A percentile compares a stretch with the other conserved stretches of the same genome.
Conservation (phyloP, 2,329 filamentous ascomycete genomes). For the Aspergillus hortae region DNA sequence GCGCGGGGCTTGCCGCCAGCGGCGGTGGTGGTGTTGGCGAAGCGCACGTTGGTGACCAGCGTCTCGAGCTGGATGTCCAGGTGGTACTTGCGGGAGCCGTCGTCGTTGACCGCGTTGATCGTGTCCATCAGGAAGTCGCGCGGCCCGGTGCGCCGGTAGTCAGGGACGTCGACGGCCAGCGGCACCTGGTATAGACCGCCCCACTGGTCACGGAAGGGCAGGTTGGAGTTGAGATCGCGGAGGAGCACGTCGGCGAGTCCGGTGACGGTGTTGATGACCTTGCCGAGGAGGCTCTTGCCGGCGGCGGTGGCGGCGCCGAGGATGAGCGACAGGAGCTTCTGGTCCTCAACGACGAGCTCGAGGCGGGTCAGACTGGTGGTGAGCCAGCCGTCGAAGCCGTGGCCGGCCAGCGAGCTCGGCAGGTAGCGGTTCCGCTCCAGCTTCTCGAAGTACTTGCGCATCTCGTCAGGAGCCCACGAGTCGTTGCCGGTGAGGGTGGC, state of each 20-base stretch:
- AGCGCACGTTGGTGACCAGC: conserved; percentile 44
- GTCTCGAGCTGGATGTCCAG: conserved; percentile 52
- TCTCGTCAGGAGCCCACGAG: conserved; percentile 55
- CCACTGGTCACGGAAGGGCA: conserved; percentile 42
- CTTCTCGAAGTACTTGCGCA: conserved; percentile 53
- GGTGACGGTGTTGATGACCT: conserved; percentile 38
- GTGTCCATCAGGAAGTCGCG: conserved; percentile 55
- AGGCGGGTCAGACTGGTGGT: conserved; percentile 50
- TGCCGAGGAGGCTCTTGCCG: conserved; percentile 39
- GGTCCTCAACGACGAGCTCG: conserved; percentile 50
- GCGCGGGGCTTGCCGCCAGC: conserved; percentile 40
- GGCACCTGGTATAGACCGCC: conserved; percentile 58
- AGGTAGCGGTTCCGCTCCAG: conserved; percentile 55
- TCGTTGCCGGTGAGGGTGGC: conserved; percentile 55
- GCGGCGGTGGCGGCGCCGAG: conserved; percentile 52
- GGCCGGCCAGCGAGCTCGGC: conserved; percentile 40
- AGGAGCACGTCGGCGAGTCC: conserved; percentile 46
- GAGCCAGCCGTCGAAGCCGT: conserved; percentile 59
- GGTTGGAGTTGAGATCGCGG: conserved; percentile 51
- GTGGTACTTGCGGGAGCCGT: conserved; percentile 53
- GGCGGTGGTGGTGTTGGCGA: conserved; percentile 31
- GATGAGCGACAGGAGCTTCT: conserved; percentile 52
- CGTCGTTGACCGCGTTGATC: conserved; percentile 46
- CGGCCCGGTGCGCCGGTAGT: conserved; percentile 50
- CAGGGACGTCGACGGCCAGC: conserved; percentile 48